Percentiles rank a stretch among this genome's conserved stretches.
phyloP scores from a whole-genome alignment of 352 stramenopile species.

The Pythium dissimile region DNA sequence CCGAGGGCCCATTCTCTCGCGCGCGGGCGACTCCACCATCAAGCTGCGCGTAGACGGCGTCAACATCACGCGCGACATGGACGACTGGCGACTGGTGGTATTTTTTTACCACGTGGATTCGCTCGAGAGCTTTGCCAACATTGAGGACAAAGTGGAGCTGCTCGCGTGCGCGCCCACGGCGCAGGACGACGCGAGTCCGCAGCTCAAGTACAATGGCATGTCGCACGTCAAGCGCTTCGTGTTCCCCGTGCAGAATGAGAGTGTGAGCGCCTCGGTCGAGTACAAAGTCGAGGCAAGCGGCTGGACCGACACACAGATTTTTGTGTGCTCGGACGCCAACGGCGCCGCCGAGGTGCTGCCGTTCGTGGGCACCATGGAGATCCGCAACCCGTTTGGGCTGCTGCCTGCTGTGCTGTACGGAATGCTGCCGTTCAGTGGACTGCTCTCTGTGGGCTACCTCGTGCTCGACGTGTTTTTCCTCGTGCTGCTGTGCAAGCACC shows the following conservation, averaged over 20 bases:
- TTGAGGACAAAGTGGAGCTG: slow-evolving; percentile 71
- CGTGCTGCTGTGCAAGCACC: slow-evolving; percentile 64
- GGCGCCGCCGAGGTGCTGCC: slow-evolving; percentile 43
- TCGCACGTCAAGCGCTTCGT: slow-evolving; percentile 56
- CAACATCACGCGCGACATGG: slow-evolving; percentile 68
- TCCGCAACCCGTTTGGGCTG: slow-evolving; percentile 80
- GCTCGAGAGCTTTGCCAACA: slow-evolving; percentile 52
- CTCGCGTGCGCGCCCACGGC: slow-evolving; percentile 42
- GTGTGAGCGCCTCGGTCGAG: slow-evolving; percentile 40
- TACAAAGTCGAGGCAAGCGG: slow-evolving; percentile 63
- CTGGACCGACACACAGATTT: slow-evolving; percentile 81
- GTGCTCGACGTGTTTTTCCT: slow-evolving; percentile 78
- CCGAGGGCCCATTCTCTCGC: slow-evolving; percentile 61
- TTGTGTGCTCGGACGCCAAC: slow-evolving; percentile 65
- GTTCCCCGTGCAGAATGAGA: slow-evolving; percentile 57
- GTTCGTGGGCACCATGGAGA: slow-evolving; percentile 69
- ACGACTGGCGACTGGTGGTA: slow-evolving; percentile 69
- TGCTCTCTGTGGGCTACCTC: slow-evolving; percentile 72
- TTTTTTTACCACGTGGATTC: slow-evolving; percentile 83
- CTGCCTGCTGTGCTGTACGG: slow-evolving; percentile 80
- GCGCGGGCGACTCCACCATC: slow-evolving; percentile 59
- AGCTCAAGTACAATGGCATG: slow-evolving; percentile 59
- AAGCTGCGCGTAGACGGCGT: slow-evolving; percentile 65
- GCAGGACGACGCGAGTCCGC: slow-evolving; percentile 24
- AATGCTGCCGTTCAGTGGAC: slow-evolving; percentile 80